These are phyloP conservation scores for Trametes elegans DNA, from an alignment of 768 basidiomycete genomes.

Conservation along the genomic window DNA sequence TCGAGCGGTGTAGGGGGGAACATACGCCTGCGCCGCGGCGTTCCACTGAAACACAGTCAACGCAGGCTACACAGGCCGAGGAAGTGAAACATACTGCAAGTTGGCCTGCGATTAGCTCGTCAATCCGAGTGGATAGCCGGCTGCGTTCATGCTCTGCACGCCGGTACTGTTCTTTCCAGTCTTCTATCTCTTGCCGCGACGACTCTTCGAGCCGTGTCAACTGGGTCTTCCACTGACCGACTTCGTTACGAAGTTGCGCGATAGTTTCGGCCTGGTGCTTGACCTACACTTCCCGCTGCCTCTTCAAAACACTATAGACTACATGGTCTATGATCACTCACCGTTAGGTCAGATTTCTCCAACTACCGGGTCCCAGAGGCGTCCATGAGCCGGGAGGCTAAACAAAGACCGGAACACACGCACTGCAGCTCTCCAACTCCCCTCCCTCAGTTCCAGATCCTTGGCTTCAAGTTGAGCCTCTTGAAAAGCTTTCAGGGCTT, in stretches of 20 bases:
- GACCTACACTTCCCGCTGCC: too few relatives aligned
- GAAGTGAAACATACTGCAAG: slow-evolving; percentile 27
- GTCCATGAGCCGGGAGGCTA: not conserved
- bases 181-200: slow-evolving; percentile 48
- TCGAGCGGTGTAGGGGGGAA: slow-evolving; percentile 6
- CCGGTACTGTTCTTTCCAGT: slow-evolving; percentile 80
- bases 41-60: slow-evolving; percentile 19
- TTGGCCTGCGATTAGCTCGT: slow-evolving; percentile 54
- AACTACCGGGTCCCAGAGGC: slow-evolving; percentile 39
- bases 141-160: slow-evolving; percentile 71
- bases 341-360: slow-evolving; percentile 55
- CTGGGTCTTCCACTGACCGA: slow-evolving; percentile 73
- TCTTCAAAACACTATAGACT: too few relatives aligned
- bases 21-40: slow-evolving; percentile 22
- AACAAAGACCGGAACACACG: slow-evolving; percentile 29
- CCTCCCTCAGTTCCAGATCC: slow-evolving; percentile 45
- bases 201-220: slow-evolving; percentile 45
- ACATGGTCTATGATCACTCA: slow-evolving; percentile 27
- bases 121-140: slow-evolving; percentile 52
- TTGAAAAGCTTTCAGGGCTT: slow-evolving; percentile 46
- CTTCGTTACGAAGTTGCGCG: slow-evolving; percentile 59
- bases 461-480: slow-evolving; percentile 44
- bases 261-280: slow-evolving; percentile 61
- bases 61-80: not conserved
- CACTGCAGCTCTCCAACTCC: slow-evolving; percentile 46